Base-by-base conservation (phyloP, 306 rosid species). In the Notholithocarpus densiflorus region DNA sequence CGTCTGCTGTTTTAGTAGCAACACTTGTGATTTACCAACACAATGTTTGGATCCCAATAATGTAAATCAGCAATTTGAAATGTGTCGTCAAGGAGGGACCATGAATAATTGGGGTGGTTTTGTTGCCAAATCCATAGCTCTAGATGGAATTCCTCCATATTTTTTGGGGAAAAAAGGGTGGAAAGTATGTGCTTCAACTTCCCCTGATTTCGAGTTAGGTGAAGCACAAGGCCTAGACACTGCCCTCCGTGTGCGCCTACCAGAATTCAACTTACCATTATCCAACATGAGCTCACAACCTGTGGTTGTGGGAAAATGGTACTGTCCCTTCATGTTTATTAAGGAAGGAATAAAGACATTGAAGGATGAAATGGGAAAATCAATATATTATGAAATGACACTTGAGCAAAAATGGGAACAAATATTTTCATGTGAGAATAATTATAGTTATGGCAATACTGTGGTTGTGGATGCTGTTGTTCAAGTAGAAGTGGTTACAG, bases 291-390 rank as follows among this genome's bases (percentile, higher is more conserved):
- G 66, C 48, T 84, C 90, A 5, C 80, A 81, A 21, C n/a, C 78
- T 32, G 77, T 87, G 66, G 81, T 43, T 73, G 89, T 93, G 17
- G 98, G 97, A n/a, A 91, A 86, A 74, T 91, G 97, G 97, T 86
- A 93, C 29, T 73, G 87, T 57, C 98, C 97, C 77, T 87, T 91
- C 34, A 75, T 88, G 83, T 91, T 91, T 59, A 26, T 93, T 53
- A 86, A 79, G 83, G 98, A 89, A 71, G 84, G 91, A 70, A 40
- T 40, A 40, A 40, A 40, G 45, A 85, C 85, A 65, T 32, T 87
- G 77, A 87, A 73, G 61, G 82, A 86, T 68, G 89, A 88, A 56
- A 77, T 86, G 84, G 80, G 78, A 13, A 80, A 65, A 4, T 77
- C 91, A 13, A 80, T 82, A 88, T 91, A 86, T 59, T 90, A 93